These are phyloP conservation scores for Annona squamosa DNA, from an alignment of 164 flowering plant species.

Conservation along the genomic window DNA sequence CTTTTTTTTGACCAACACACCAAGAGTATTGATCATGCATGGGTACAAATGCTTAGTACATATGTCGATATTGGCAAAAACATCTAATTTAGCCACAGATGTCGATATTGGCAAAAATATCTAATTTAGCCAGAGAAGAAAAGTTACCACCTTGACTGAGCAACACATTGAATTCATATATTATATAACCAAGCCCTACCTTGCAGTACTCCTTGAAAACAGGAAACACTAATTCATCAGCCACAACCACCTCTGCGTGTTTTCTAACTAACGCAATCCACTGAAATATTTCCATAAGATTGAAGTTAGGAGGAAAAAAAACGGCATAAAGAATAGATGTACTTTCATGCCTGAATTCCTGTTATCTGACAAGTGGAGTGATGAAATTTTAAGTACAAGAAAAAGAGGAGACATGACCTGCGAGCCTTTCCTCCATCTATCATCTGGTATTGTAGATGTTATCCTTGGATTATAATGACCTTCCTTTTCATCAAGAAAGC, in stretches of 20 bases:
- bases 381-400: not conserved
- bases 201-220: constrained; percentile 68
- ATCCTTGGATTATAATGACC: constrained; percentile 74
- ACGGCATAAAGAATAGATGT: not conserved
- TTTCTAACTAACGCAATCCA: constrained; percentile 69
- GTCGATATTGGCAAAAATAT: too few relatives aligned
- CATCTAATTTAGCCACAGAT: too few relatives aligned
- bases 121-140: too few relatives aligned
- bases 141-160: not conserved
- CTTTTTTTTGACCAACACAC: too few relatives aligned
- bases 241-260: constrained; percentile 65
- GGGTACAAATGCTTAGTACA: too few relatives aligned
- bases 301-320: not conserved
- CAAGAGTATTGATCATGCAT: too few relatives aligned
- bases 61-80: too few relatives aligned
- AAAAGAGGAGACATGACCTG: constrained; percentile 35
- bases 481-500: constrained; percentile 65
- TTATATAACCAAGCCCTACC: constrained; percentile 32
- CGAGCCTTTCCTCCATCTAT: constrained; percentile 92
- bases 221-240: constrained; percentile 60
- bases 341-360: not conserved
- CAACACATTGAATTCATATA: not conserved
- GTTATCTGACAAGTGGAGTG: not conserved
- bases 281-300: constrained; percentile 30
- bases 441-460: constrained; percentile 65